Conservation (phyloP, 805 yeast genomes). For the Candida golubevii region DNA sequence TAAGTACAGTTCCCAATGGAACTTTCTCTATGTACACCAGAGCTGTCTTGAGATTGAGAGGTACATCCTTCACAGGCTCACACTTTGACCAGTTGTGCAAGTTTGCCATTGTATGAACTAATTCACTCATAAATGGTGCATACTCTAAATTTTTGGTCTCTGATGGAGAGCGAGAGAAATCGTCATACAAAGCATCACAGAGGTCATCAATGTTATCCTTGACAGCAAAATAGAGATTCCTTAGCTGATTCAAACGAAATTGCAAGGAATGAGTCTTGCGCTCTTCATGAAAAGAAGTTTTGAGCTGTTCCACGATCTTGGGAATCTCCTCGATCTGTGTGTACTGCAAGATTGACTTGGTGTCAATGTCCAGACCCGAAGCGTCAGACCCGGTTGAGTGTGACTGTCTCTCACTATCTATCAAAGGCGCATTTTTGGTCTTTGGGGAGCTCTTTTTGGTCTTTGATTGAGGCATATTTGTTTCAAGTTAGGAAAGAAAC, state of each 20-base stretch:
- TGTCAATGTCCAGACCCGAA: background rate
- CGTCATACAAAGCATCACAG: slow-evolving; percentile 55
- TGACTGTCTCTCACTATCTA: no score
- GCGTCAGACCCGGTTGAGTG: no score
- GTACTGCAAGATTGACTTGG: slow-evolving; percentile 22
- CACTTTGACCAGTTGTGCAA: slow-evolving; percentile 61
- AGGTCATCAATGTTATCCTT: slow-evolving; percentile 54
- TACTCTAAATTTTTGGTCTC: slow-evolving; percentile 66
- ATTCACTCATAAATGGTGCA: slow-evolving; percentile 47
- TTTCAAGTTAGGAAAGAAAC: no score
- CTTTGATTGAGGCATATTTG: no score
- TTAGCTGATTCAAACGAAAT: slow-evolving; percentile 56
- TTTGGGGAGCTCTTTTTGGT: no score
- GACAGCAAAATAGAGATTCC: slow-evolving; percentile 62
- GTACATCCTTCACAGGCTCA: slow-evolving; percentile 33
- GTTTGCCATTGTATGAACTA: slow-evolving; percentile 53
- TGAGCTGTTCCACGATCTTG: slow-evolving; percentile 39
- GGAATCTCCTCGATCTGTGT: slow-evolving; percentile 51
- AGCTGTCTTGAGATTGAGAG: slow-evolving; percentile 27
- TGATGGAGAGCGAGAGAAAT: slow-evolving; percentile 58
- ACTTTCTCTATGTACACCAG: slow-evolving; percentile 19
- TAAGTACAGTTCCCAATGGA: slow-evolving; percentile 61
- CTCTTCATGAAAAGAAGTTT: slow-evolving; percentile 37
- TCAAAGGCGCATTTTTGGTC: no score
- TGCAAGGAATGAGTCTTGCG: slow-evolving; percentile 50